Evolutionary conservation across 768 basidiomycete genomes (phyloP).

Genomic region (Zangia roseola): DNA sequence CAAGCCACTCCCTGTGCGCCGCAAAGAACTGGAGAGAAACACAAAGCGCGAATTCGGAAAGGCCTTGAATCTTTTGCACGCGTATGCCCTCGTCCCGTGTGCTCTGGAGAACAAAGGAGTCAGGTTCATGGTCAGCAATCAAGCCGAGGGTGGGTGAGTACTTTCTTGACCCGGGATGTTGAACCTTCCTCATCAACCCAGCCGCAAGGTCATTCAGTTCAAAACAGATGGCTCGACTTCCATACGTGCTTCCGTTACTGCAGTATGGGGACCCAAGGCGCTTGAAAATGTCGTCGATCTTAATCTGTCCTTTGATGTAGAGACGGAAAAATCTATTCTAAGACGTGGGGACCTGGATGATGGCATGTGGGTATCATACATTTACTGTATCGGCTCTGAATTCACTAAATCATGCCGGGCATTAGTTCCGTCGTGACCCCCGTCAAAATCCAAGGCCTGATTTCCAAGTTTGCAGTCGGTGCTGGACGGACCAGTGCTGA

Average conservation of each 20-base stretch:
- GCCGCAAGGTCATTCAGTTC: slow-evolving; percentile 66
- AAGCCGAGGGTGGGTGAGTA: slow-evolving; percentile 65
- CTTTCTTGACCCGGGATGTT: neutral
- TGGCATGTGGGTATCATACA: slow-evolving; percentile 19
- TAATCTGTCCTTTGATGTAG: slow-evolving; percentile 65
- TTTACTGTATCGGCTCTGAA: neutral
- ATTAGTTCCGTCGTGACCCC: slow-evolving; percentile 28
- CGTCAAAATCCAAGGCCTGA: slow-evolving; percentile 69
- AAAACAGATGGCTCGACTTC: slow-evolving; percentile 68
- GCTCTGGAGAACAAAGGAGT: slow-evolving; percentile 55
- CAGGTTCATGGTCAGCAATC: slow-evolving; percentile 71
- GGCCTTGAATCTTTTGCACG: slow-evolving; percentile 75
- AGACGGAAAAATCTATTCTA: slow-evolving; percentile 48
- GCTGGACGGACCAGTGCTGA: slow-evolving; percentile 78
- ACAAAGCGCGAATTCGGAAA: slow-evolving; percentile 88
- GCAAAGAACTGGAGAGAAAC: slow-evolving; percentile 89
- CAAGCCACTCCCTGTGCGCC: slow-evolving; percentile 78
- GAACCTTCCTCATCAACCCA: slow-evolving; percentile 24
- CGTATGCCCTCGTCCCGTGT: slow-evolving; percentile 88
- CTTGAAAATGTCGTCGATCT: slow-evolving; percentile 76
- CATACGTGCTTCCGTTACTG: slow-evolving; percentile 59
- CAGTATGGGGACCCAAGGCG: slow-evolving; percentile 84
- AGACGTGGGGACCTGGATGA: slow-evolving; percentile 20
- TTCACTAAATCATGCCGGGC: neutral
- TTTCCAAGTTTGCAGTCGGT: slow-evolving; percentile 78